These are phyloP conservation scores for Colletotrichum lini DNA, from an alignment of 2,329 filamentous ascomycete genomes.

Conservation along the genomic window DNA sequence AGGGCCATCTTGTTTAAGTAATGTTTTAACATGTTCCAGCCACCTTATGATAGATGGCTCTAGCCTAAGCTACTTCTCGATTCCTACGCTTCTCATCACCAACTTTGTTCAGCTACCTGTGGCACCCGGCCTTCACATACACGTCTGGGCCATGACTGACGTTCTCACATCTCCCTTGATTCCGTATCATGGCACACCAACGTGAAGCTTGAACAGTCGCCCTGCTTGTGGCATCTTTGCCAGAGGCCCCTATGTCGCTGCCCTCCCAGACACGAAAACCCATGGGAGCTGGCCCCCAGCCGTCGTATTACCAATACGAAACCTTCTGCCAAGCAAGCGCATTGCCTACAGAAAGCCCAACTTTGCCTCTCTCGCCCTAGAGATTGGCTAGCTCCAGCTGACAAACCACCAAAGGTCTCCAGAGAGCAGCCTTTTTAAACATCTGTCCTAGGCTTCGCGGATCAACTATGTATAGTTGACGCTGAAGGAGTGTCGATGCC, in stretches of 20 bases:
- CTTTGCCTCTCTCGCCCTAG: conserved; percentile 2
- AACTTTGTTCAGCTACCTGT: conserved; percentile 22
- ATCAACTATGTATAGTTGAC: background rate
- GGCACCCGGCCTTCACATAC: conserved; percentile 34
- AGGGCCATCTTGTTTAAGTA: conserved; percentile 9
- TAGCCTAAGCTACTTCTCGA: conserved; percentile 31
- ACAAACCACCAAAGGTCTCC: background rate
- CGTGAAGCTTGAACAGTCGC: conserved; percentile 3
- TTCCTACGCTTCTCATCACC: conserved; percentile 27
- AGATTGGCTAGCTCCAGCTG: background rate
- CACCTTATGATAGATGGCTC: conserved; percentile 37
- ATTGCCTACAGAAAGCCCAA: conserved; percentile 17
- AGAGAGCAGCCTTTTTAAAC: background rate
- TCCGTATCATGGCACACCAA: conserved; percentile 3
- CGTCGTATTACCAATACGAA: conserved; percentile 12
- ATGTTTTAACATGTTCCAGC: conserved; percentile 41
- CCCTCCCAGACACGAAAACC: background rate
- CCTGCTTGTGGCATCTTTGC: conserved; percentile 9
- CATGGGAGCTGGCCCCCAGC: conserved; percentile 5
- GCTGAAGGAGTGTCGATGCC: conserved; percentile 18
- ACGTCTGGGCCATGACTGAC: conserved; percentile 25
- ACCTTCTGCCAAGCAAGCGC: conserved; percentile 17
- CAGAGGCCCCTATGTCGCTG: conserved; percentile 3
- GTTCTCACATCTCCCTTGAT: conserved; percentile 23
- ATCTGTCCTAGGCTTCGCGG: conserved; percentile 11